A percentile compares a stretch with the other conserved stretches of the same genome.
Evolutionary conservation across 306 rosid species (phyloP).

Genomic region (Quillaja saponaria): DNA sequence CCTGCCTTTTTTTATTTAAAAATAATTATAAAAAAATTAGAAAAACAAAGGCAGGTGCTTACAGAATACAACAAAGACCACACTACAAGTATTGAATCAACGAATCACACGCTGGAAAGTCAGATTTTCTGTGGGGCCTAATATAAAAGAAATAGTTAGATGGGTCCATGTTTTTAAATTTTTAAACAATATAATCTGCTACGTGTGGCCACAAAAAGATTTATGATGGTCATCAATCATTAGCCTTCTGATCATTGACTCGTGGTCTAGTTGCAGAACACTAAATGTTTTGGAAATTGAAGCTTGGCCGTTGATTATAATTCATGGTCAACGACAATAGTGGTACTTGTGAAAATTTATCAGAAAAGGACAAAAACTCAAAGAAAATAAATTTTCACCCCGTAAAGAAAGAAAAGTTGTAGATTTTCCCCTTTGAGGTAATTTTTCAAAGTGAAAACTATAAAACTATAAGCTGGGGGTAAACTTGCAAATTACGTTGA

Average conservation of each 20-base stretch:
- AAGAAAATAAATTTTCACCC: too few relatives aligned
- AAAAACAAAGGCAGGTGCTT: not conserved
- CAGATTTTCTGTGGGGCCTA: conserved; percentile 10
- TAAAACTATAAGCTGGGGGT: too few relatives aligned
- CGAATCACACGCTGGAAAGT: conserved; percentile 34
- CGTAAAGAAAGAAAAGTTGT: too few relatives aligned
- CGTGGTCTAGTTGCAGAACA: not conserved
- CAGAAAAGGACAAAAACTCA: too few relatives aligned
- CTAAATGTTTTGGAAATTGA: not conserved
- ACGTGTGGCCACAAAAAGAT: conserved; percentile 6
- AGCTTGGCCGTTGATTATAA: not conserved
- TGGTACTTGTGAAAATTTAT: too few relatives aligned
- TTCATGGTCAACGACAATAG: too few relatives aligned
- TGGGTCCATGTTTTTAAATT: not conserved
- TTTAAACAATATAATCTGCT: not conserved
- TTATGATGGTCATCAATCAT: conserved; percentile 15
- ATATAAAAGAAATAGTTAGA: not conserved
- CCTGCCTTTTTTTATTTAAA: not conserved
- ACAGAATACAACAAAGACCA: conserved; percentile 8
- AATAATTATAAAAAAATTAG: not conserved
- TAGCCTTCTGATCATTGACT: conserved; percentile 6
- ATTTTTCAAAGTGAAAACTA: too few relatives aligned
- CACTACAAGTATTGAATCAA: conserved; percentile 36
- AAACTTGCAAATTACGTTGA: conserved; percentile 21
- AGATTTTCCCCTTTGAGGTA: too few relatives aligned